Evolutionary conservation across 495 filamentous ascomycete genomes (phyloP).

Genomic region (Durotheca rogersii): DNA sequence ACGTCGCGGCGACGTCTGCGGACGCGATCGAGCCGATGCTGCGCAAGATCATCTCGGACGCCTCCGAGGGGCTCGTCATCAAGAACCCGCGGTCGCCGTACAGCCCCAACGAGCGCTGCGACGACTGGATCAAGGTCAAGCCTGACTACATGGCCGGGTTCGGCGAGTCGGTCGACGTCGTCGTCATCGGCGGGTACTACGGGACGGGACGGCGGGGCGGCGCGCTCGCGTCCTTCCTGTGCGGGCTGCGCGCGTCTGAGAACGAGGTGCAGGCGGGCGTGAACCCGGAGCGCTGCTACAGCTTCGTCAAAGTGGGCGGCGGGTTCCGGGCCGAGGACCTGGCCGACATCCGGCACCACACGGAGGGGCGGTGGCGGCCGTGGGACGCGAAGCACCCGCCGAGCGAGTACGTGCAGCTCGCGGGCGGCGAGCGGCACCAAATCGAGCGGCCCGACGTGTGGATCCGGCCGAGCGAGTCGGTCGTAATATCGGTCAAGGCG

Average conservation of each 20-base stretch:
- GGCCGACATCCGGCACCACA: slow-evolving; percentile 73
- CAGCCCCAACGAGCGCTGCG: slow-evolving; percentile 84
- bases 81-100: slow-evolving; percentile 92
- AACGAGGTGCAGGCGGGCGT: slow-evolving; percentile 55
- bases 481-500: slow-evolving; percentile 90
- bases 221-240: slow-evolving; percentile 79
- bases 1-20: slow-evolving; percentile 62
- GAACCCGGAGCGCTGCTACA: slow-evolving; percentile 74
- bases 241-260: slow-evolving; percentile 76
- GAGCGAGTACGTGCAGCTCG: slow-evolving; percentile 75
- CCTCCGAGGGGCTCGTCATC: slow-evolving; percentile 87
- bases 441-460: slow-evolving; percentile 85
- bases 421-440: slow-evolving; percentile 67
- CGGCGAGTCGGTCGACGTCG: slow-evolving; percentile 86
- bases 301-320: slow-evolving; percentile 95
- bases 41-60: slow-evolving; percentile 79
- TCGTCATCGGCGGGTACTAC: slow-evolving; percentile 92
- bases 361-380: slow-evolving; percentile 85
- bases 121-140: slow-evolving; percentile 99
- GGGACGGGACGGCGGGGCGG: slow-evolving; percentile 85
- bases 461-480: slow-evolving; percentile 85
- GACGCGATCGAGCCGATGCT: slow-evolving; percentile 76
- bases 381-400: slow-evolving; percentile 85
- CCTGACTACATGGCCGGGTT: slow-evolving; percentile 98
- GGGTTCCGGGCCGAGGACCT: slow-evolving; percentile 88